Conservation (phyloP, 192 early-diverging fungal species). For the Coemansia sp. region DNA sequence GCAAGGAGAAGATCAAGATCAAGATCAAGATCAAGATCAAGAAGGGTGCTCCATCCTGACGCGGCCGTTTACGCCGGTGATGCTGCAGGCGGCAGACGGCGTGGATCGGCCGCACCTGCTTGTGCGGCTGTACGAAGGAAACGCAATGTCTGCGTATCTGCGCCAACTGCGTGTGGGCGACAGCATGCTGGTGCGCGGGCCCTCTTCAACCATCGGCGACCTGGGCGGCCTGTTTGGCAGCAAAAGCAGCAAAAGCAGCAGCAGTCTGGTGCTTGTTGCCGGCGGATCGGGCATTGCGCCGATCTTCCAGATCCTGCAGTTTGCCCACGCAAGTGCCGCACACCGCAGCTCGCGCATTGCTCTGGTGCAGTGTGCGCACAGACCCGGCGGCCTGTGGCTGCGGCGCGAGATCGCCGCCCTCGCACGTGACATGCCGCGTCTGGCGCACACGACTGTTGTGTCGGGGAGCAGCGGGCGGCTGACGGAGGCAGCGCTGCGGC, state of each 20-base stretch:
- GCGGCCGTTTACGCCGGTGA: conserved; percentile 41
- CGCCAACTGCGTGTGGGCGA: neutral
- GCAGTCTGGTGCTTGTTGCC: conserved; percentile 21
- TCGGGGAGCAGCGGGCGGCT: neutral
- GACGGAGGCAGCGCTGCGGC: neutral
- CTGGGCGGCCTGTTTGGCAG: conserved; percentile 16
- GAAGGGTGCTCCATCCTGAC: neutral
- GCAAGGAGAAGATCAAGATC: too few species aligned
- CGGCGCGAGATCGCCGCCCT: neutral
- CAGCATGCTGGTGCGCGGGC: conserved; percentile 21
- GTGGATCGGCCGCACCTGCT: conserved; percentile 38
- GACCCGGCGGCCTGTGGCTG: conserved; percentile 27
- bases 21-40: too few species aligned
- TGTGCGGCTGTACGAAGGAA: conserved; percentile 27
- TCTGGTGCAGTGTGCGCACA: conserved; percentile 27
- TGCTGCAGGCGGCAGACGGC: conserved; percentile 31
- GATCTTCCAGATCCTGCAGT: conserved; percentile 40
- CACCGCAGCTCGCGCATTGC: conserved; percentile 23
- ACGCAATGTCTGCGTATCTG: conserved; percentile 19
- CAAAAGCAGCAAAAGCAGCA: neutral
- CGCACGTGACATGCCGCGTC: conserved; percentile 12
- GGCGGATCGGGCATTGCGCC: conserved; percentile 49
- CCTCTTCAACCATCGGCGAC: conserved; percentile 21
- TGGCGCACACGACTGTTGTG: conserved; percentile 11
- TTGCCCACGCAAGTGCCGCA: conserved; percentile 22